These are phyloP conservation scores for Pythium brachiatum DNA, from an alignment of 352 stramenopile species.

Conservation along the genomic window DNA sequence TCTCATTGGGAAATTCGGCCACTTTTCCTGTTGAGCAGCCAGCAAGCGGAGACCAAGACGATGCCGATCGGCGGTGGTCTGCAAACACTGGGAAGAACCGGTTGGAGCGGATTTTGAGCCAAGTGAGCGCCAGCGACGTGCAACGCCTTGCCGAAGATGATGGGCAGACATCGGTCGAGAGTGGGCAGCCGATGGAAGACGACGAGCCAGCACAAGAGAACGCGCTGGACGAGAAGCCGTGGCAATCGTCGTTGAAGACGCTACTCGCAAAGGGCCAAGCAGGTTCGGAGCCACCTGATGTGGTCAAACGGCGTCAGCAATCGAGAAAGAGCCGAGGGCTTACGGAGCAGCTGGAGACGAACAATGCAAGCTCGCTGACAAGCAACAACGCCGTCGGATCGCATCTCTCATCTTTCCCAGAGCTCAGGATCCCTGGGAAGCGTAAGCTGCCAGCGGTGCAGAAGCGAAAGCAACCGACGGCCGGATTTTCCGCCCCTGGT, in stretches of 20 bases:
- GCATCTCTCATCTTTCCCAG: slow-evolving; percentile 44
- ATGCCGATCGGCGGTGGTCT: not conserved
- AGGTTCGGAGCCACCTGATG: not conserved
- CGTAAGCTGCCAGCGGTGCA: slow-evolving; percentile 26
- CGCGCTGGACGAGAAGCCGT: slow-evolving; percentile 31
- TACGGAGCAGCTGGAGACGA: not conserved
- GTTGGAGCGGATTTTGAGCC: not conserved
- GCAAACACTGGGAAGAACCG: not conserved
- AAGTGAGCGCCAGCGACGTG: not conserved
- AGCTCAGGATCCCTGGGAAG: slow-evolving; percentile 50
- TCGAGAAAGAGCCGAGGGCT: slow-evolving; percentile 3
- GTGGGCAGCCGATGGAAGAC: not conserved
- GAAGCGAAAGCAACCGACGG: slow-evolving; percentile 32
- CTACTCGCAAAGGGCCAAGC: slow-evolving; percentile 45
- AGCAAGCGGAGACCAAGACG: not conserved
- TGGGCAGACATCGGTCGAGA: not conserved
- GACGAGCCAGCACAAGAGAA: not conserved
- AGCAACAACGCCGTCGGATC: slow-evolving; percentile 10
- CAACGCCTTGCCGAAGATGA: not conserved
- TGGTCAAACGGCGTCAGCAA: not conserved
- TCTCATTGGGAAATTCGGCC: not conserved
- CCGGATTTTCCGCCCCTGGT: slow-evolving; percentile 12
- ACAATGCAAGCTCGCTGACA: not conserved
- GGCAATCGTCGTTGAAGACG: slow-evolving; percentile 60
- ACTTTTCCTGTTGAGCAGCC: not conserved